Evolutionary conservation across 208 protist genomes (phyloP).

Genomic region (Sergeia podlipaevii): DNA sequence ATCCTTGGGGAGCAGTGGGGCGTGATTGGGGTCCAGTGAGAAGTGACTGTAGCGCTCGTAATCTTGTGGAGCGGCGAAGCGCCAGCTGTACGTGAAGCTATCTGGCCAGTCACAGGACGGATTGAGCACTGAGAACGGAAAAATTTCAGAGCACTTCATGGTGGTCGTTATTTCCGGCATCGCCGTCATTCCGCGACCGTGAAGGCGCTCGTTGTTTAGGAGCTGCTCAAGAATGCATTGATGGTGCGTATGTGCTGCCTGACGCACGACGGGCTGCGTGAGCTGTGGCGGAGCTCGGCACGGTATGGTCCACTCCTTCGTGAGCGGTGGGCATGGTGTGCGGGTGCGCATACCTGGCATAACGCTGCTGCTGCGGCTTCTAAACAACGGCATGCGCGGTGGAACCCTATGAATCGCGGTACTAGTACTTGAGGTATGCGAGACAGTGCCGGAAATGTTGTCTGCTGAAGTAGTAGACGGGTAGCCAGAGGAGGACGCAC

Average conservation of each 20-base stretch:
- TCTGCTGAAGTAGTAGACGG: no score
- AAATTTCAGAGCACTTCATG: conserved; percentile 38
- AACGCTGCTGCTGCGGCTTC: conserved; percentile 1
- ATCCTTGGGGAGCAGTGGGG: conserved; percentile 66
- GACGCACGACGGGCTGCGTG: conserved; percentile 19
- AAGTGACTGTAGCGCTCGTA: conserved; percentile 49
- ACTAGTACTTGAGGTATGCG: no score
- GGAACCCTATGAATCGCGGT: no score
- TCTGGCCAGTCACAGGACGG: conserved; percentile 70
- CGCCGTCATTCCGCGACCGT: no score
- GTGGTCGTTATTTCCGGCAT: conserved; percentile 25
- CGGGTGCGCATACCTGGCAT: not conserved
- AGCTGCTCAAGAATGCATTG: conserved; percentile 25
- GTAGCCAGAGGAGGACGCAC: no score
- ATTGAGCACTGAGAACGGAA: conserved; percentile 36
- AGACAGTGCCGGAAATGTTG: no score
- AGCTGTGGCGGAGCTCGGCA: conserved; percentile 27
- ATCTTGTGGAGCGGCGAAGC: conserved; percentile 36
- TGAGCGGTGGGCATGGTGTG: not conserved
- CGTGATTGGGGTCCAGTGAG: conserved; percentile 72
- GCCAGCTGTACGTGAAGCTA: conserved; percentile 62
- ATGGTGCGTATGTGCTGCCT: conserved; percentile 21
- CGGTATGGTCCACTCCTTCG: conserved; percentile 18
- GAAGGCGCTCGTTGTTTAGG: conserved; percentile 4
- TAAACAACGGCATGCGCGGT: no score